Evolutionary conservation across 148 eudicot genomes (phyloP), one percentile per base, ranked within the genome.

Genomic region (Oxyria digyna): DNA sequence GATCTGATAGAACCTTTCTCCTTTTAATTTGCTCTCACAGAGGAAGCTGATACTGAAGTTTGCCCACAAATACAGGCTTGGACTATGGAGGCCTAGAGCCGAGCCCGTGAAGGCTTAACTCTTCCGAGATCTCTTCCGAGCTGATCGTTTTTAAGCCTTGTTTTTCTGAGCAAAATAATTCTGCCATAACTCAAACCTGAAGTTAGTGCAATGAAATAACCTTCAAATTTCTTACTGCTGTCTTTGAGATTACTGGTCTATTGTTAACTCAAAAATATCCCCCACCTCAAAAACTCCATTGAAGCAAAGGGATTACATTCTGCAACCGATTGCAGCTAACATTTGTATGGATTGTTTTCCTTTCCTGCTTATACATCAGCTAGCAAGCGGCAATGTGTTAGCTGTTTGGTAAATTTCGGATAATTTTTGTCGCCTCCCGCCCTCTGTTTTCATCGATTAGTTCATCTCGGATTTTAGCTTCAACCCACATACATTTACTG

Each of bases 31-130:
- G 14, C 0, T 46, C 52, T 31, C 21, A 3, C 83, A 80, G 80
- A 80, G 83, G 74, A 80, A 80, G 83, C 80, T 85, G 84, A 88
- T 88, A 72, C 50, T 88, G 78, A 85, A 82, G 72, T 77, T 81
- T 62, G 76, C 86, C 14, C 90, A 88, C 77, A 85, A 85, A 72
- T 88, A 88, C 54, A 75, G 85, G 79, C 78, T 88, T 68, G 90
- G 94, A 50, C 79, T 88, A 29, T 88, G 94, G 94, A 84, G 90
- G 76, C 94, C 94, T 21, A 79, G 82, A 73, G 84, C 82, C 67
- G 82, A 80, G 63, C 70, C 76, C 65, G 76, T 85, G 57, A 85
- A 83, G 75, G 65, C 82, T 45, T 78, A 69, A 73, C 62, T 55
- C 62, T 37, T 8, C 23, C 21, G 15, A 9, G 65, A 31, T 57